Evolutionary conservation across 2,329 filamentous ascomycete species (phyloP).

Genomic region (Penicillium griseofulvum): DNA sequence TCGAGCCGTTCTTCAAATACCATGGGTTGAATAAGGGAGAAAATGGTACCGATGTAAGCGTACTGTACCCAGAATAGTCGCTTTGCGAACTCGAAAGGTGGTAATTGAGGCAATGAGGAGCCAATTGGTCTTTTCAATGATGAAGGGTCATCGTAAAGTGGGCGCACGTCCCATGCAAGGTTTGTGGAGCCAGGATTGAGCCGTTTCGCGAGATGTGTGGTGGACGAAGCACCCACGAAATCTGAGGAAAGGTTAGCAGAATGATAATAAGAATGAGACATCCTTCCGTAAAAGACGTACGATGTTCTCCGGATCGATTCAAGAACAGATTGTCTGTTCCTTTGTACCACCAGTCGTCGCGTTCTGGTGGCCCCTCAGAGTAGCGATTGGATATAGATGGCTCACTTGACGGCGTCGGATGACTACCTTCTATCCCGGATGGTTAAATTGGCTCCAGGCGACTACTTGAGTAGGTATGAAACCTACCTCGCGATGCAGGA

Average conservation of each 20-base stretch:
- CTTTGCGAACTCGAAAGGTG: constrained; percentile 52
- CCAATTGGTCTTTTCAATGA: constrained; percentile 30
- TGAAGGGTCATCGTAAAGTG: constrained; percentile 35
- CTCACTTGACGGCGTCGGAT: constrained; percentile 8
- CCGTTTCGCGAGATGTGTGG: constrained; percentile 37
- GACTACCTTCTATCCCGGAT: not conserved
- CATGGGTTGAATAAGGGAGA: constrained; percentile 51
- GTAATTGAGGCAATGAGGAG: constrained; percentile 41
- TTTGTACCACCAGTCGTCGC: constrained; percentile 43
- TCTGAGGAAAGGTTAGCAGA: constrained; percentile 16
- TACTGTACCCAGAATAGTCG: constrained; percentile 54
- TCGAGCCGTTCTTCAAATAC: constrained; percentile 49
- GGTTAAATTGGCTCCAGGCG: not conserved
- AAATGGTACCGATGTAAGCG: constrained; percentile 58
- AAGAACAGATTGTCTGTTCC: constrained; percentile 36
- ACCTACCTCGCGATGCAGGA: constrained; percentile 18
- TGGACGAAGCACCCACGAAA: constrained; percentile 35
- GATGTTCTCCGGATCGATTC: constrained; percentile 37
- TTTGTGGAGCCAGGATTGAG: constrained; percentile 34
- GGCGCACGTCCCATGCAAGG: constrained; percentile 37
- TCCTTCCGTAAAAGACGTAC: constrained; percentile 16
- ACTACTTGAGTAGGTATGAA: not conserved
- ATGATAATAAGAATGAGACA: not conserved
- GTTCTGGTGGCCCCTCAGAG: constrained; percentile 24
- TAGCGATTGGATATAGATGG: constrained; percentile 17